Evolutionary conservation across 441 rosid genomes (phyloP).

Genomic region (Gossypium armourianum): DNA sequence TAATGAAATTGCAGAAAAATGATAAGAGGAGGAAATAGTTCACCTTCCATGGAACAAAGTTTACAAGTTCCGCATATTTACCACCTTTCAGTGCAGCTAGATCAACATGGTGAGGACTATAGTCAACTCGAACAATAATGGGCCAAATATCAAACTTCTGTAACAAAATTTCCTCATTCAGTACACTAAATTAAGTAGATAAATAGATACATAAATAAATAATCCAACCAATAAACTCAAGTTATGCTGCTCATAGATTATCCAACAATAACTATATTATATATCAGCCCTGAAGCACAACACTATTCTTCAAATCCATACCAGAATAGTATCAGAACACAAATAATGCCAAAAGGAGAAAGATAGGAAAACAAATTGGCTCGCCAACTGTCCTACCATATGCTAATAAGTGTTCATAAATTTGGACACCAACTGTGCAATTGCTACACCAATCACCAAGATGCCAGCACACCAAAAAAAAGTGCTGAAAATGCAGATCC

Average conservation of each 20-base stretch:
- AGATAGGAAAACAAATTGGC: background rate
- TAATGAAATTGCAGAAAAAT: slow-evolving; percentile 2
- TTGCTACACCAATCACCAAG: background rate
- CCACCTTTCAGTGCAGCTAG: slow-evolving; percentile 83
- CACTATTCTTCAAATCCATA: background rate
- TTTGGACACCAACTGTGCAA: background rate
- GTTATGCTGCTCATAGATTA: background rate
- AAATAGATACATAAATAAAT: background rate
- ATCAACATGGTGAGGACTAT: slow-evolving; percentile 75
- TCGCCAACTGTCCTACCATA: background rate
- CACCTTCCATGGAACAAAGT: slow-evolving; percentile 97
- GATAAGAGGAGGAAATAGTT: slow-evolving; percentile 8
- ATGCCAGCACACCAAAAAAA: slow-evolving; percentile 6
- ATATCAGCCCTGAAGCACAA: background rate
- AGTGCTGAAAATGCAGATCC: background rate
- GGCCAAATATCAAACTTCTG: slow-evolving; percentile 92
- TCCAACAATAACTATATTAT: slow-evolving; percentile 6
- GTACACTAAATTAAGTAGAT: slow-evolving; percentile 24
- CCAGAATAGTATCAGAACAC: background rate
- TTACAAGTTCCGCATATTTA: slow-evolving; percentile 82
- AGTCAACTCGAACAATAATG: slow-evolving; percentile 74
- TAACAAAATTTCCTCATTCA: slow-evolving; percentile 28
- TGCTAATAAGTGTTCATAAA: background rate
- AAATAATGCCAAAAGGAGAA: slow-evolving; percentile 3
- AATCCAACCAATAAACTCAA: slow-evolving; percentile 4